Conservation (phyloP, 208 protist genomes). For the Perkinsela sp. region DNA sequence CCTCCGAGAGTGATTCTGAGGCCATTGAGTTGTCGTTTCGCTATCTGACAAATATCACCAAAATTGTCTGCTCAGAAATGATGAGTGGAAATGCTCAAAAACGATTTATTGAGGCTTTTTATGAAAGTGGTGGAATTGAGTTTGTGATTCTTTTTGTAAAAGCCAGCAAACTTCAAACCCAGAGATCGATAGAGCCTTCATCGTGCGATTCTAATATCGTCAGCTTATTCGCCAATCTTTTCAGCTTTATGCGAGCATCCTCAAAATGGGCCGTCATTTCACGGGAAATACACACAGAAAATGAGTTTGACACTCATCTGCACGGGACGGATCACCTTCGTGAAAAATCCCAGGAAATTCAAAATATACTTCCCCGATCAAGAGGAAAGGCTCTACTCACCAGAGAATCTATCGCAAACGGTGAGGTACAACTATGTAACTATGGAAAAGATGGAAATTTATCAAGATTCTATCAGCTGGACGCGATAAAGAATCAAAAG, state of each 20-base stretch:
- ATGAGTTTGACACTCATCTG: not conserved
- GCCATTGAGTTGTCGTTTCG: not conserved
- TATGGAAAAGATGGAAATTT: not conserved
- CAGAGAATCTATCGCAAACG: not conserved
- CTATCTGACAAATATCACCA: not conserved
- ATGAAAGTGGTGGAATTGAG: not conserved
- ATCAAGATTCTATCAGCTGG: not conserved
- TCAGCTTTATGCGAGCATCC: not conserved
- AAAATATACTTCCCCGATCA: not conserved
- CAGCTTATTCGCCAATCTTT: not conserved
- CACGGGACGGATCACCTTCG: not conserved
- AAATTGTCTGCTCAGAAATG: not conserved
- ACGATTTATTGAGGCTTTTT: not conserved
- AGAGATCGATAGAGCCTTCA: not conserved
- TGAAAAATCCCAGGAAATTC: not conserved
- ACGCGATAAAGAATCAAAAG: not conserved
- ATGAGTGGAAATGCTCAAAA: not conserved
- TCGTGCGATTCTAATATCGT: not conserved
- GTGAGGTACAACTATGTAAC: not conserved
- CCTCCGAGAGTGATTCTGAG: not conserved
- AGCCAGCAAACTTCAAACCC: not conserved
- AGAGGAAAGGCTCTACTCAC: not conserved
- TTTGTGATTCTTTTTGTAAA: not conserved
- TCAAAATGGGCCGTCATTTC: not conserved
- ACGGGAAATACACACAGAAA: not conserved